phyloP scores from a whole-genome alignment of 805 yeast genomes.

The Candida tibetensis region DNA sequence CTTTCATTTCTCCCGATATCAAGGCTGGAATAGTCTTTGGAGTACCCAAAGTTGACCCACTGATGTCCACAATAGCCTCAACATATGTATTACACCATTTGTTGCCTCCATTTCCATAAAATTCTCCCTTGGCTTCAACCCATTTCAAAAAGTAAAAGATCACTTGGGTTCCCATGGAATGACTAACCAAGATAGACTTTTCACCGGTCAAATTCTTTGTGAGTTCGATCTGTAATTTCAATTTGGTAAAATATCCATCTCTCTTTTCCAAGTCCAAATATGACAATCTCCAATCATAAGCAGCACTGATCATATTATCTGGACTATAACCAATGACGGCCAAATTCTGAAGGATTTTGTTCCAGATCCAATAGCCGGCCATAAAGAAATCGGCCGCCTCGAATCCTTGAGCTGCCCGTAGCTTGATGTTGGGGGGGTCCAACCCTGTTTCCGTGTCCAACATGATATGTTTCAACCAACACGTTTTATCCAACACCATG shows the following conservation, averaged over 20 bases:
- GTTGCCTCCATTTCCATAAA: slow-evolving; percentile 88
- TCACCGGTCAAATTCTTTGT: slow-evolving; percentile 50
- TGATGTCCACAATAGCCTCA: slow-evolving; percentile 77
- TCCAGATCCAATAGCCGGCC: slow-evolving; percentile 99
- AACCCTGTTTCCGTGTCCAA: slow-evolving; percentile 88
- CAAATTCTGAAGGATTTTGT: slow-evolving; percentile 87
- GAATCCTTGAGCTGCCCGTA: slow-evolving; percentile 93
- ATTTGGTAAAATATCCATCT: slow-evolving; percentile 78
- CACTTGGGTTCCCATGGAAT: slow-evolving; percentile 96
- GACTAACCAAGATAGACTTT: slow-evolving; percentile 78
- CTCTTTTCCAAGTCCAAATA: slow-evolving; percentile 84
- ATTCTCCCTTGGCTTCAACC: slow-evolving; percentile 86
- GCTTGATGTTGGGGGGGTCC: slow-evolving; percentile 78
- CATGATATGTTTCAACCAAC: slow-evolving; percentile 92
- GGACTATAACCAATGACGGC: slow-evolving; percentile 95
- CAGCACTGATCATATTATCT: slow-evolving; percentile 82
- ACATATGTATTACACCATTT: slow-evolving; percentile 85
- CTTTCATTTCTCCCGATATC: slow-evolving; percentile 97
- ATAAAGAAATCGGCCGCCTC: slow-evolving; percentile 96
- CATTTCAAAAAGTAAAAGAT: slow-evolving; percentile 87
- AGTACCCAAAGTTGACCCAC: slow-evolving; percentile 90
- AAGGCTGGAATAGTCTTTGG: slow-evolving; percentile 92
- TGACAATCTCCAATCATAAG: slow-evolving; percentile 95
- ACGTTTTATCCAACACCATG: slow-evolving; percentile 85
- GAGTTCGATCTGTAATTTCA: slow-evolving; percentile 72